These are phyloP conservation scores for Prasinococcaceae sp. DNA, from an alignment of 139 green algal genomes.

Conservation along the genomic window DNA sequence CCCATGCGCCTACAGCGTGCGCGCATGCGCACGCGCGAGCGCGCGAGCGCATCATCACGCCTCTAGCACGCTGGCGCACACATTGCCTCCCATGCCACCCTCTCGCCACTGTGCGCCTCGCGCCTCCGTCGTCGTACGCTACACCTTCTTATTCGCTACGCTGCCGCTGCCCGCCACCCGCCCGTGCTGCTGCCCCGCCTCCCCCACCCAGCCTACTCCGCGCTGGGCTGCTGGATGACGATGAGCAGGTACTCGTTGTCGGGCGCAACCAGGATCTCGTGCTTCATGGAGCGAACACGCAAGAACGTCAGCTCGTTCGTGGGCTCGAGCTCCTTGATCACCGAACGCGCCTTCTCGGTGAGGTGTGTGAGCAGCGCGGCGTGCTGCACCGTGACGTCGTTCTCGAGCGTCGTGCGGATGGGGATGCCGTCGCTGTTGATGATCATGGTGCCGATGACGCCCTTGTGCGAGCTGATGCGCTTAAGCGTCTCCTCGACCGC, in stretches of 20 bases:
- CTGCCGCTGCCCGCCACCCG: no score
- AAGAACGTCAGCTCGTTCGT: conserved; percentile 22
- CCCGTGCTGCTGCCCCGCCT: no score
- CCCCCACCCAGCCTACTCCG: no score
- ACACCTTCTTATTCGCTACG: no score
- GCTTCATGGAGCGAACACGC: conserved; percentile 21
- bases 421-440: conserved; percentile 21
- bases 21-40: no score
- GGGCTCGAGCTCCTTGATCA: conserved; percentile 12
- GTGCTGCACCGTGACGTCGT: conserved; percentile 17
- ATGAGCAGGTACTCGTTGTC: conserved; percentile 23
- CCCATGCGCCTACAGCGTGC: no score
- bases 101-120: no score
- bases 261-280: conserved; percentile 26
- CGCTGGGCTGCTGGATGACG: conserved; percentile 18
- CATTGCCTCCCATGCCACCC: no score
- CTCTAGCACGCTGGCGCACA: no score
- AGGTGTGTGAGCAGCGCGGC: conserved; percentile 16
- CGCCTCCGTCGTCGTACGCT: no score
- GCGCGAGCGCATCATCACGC: no score
- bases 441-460: conserved; percentile 15
- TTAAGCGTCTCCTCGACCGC: conserved; percentile 22
- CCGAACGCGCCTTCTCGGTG: conserved; percentile 4
- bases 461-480: conserved; percentile 23
- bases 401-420: conserved; percentile 21